phyloP scores from a whole-genome alignment of 192 early-diverging fungal species.

The Backusella macrospora region DNA sequence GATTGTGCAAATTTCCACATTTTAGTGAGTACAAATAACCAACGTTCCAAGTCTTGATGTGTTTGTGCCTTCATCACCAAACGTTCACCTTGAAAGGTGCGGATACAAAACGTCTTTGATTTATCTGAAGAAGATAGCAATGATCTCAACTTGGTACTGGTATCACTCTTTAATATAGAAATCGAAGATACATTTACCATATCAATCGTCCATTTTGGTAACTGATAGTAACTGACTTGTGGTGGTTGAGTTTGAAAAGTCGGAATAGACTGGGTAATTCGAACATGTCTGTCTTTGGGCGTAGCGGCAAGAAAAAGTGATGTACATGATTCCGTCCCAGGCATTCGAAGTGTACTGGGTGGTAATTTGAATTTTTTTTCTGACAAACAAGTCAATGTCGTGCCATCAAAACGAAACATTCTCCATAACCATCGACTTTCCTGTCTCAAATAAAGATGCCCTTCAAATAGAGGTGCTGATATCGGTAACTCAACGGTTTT shows the following conservation, averaged over 20 bases:
- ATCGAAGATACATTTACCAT: conserved; percentile 33
- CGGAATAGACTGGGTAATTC: conserved; percentile 8
- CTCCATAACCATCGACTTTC: conserved; percentile 35
- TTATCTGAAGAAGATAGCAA: neutral
- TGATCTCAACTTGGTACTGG: neutral
- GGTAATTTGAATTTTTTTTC: conserved; percentile 31
- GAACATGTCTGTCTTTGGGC: conserved; percentile 15
- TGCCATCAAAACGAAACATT: conserved; percentile 41
- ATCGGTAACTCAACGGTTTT: conserved; percentile 33
- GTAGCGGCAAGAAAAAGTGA: conserved; percentile 36
- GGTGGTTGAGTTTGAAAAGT: conserved; percentile 24
- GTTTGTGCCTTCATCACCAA: conserved; percentile 40
- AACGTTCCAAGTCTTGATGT: conserved; percentile 41
- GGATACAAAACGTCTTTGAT: conserved; percentile 29
- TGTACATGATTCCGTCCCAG: conserved; percentile 13
- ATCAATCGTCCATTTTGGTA: conserved; percentile 39
- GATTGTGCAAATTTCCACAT: conserved; percentile 32
- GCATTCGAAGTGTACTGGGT: conserved; percentile 16
- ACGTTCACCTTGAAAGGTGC: conserved; percentile 28
- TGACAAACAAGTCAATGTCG: conserved; percentile 32
- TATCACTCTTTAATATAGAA: conserved; percentile 31
- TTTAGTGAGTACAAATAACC: conserved; percentile 44
- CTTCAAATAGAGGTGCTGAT: conserved; percentile 37
- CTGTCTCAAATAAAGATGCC: conserved; percentile 35
- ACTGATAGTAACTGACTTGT: conserved; percentile 36